Base-by-base conservation (phyloP, 768 basidiomycete species). In the Thelephora aurantiotincta region DNA sequence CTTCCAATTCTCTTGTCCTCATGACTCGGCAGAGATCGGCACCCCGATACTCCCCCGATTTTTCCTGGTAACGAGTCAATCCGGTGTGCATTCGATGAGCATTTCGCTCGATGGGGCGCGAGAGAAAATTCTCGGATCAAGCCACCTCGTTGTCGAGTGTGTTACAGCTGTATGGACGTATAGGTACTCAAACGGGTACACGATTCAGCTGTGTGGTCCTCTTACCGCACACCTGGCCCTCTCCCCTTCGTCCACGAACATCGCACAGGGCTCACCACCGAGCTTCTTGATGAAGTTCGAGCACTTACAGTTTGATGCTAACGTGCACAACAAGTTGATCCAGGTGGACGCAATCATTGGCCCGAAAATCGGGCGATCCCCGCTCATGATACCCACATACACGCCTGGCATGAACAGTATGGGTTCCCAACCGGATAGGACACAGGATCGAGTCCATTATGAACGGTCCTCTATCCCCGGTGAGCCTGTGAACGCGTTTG, bases 401-500 rank as follows among this genome's bases (percentile, higher is more conserved):
- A 20, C 54, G 47, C 19, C 48, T 46, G 33, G 60, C 51, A 48
- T 63, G 63, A 44, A 61, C 45, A 50, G 51, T 23, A 43, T 48
- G 37, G 50, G 46, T 18, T 44, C 45, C n/a, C 52, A 50, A 5
- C 46, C 35, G 35, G 18, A 18, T 52, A 48, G 52, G 58, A 50
- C 75, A 35, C 75, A 80, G 43, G 77, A 75, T 18, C 74, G 69
- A 54, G 71, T 63, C 77, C 36, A 54, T 72, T 44, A 75, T 84
- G 76, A 78, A 14, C 67, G 66, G 33, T 82, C 75, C 30, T 68
- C 68, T n/a, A 74, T 88, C 54, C 87, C 88, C 11, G 75, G 77
- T 4, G 86, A 88, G 55, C 87, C 87, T 7, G 83, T 90, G 45
- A 89, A 89, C 57, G 83, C 82, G 18, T 90, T 89, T 63, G 87